Percentiles rank a stretch among this genome's conserved stretches.
Evolutionary conservation across 108 stramenopile genomes (phyloP).

Genomic region (Cylindrotheca closterium): DNA sequence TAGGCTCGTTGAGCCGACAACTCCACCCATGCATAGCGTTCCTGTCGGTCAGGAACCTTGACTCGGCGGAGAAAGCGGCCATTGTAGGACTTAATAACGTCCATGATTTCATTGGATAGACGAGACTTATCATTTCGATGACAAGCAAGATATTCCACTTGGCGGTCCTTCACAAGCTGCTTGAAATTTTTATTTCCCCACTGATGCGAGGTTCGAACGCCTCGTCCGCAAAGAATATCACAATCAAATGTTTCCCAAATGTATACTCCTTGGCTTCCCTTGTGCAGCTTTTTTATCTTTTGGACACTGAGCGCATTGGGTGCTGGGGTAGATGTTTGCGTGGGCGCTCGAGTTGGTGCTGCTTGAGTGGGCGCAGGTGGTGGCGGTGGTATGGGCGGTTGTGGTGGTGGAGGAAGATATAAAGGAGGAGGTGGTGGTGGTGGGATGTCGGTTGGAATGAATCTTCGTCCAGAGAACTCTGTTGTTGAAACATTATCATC

Average conservation of each 20-base stretch:
- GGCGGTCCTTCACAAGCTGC: conserved; percentile 13
- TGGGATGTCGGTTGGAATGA: background rate
- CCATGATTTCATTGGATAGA: conserved; percentile 53
- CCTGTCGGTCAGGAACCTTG: background rate
- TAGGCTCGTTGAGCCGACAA: conserved; percentile 41
- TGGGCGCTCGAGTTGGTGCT: background rate
- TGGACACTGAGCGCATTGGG: background rate
- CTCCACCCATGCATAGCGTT: conserved; percentile 36
- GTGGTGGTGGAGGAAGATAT: background rate
- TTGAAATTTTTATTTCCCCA: conserved; percentile 24
- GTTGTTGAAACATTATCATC: too few species aligned
- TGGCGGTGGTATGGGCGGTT: background rate
- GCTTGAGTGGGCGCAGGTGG: background rate
- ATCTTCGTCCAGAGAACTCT: background rate
- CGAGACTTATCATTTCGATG: conserved; percentile 37
- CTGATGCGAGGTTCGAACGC: conserved; percentile 10
- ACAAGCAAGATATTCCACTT: conserved; percentile 10
- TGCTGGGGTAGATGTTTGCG: background rate
- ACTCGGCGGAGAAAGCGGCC: conserved; percentile 44
- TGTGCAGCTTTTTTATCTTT: background rate
- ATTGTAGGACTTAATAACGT: conserved; percentile 33
- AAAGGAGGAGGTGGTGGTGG: background rate
- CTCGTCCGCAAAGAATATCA: conserved; percentile 34
- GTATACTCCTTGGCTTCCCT: background rate
- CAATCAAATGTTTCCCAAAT: background rate